Evolutionary conservation across 768 basidiomycete species (phyloP), one percentile per base, ranked within the genome.

Genomic region (Tephrocybe sp.): DNA sequence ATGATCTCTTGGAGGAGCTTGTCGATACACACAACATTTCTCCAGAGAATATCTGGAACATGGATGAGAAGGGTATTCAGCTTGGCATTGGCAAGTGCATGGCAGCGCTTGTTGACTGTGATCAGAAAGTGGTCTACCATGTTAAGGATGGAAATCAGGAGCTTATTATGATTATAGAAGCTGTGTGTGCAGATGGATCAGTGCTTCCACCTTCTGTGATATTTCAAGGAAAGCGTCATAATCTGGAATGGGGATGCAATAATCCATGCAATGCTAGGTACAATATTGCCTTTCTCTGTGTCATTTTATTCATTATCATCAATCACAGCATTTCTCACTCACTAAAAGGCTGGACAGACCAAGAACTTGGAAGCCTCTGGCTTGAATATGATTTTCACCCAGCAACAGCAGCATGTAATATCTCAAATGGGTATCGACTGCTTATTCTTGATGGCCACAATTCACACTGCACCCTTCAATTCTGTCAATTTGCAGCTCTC

Each of bases 391-490:
- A 37, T 58, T 75, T 73, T 51, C 56, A 68, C 1, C 67, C 65
- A 4, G 27, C 37, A 12, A 66, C 59, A 6, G 40, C 37, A n/a
- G 55, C 41, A 34, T 38, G 40, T 16, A 59, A 60, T 21, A 48
- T 34, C 7, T 44, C 53, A 12, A 49, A 38, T 34, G 55, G 56
- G 0, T 67, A 62, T 15, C n/a, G n/a, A n/a, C n/a, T n/a, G n/a
- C n/a, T n/a, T n/a, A n/a, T n/a, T n/a, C n/a, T n/a, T n/a, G n/a
- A 74, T 57, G 69, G 72, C 1, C 73, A 74, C 54, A 67, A 66
- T 21, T 67, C 65, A 1, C 70, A 73, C 55, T 60, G 56, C 49
- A 67, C 69, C 7, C 63, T 47, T 37, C 16, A 21, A n/a, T 71
- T 74, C 51, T 59, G 60, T 45, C 30, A 52, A 5, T 69, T 59